These are phyloP conservation scores for Leccinum imitatum DNA, from an alignment of 768 basidiomycete genomes.

Conservation along the genomic window DNA sequence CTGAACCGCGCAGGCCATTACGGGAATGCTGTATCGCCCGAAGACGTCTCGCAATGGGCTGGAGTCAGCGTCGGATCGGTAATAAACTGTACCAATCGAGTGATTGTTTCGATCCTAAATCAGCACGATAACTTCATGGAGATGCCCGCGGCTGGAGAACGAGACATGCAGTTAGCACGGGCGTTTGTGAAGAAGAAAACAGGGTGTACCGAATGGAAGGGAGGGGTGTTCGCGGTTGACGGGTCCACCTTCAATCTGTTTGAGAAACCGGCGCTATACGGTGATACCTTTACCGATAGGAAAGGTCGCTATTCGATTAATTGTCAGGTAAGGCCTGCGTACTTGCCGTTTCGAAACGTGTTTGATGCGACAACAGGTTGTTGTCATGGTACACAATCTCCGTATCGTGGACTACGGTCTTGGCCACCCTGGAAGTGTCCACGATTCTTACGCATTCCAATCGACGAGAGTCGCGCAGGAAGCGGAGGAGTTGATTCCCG, in stretches of 20 bases:
- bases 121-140: not conserved
- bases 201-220: not conserved
- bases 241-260: not conserved
- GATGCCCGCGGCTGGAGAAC: not conserved
- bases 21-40: not conserved
- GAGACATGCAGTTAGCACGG: not conserved
- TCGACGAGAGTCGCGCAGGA: not conserved
- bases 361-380: not conserved
- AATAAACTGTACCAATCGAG: not conserved
- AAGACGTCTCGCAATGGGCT: not conserved
- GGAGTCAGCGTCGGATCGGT: not conserved
- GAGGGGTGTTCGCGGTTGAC: not conserved
- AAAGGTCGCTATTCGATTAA: not conserved
- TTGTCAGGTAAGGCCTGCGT: not conserved
- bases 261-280: not conserved
- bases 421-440: not conserved
- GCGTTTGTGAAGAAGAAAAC: not conserved
- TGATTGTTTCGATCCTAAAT: not conserved
- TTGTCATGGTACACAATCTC: not conserved
- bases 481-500: not conserved
- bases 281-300: not conserved
- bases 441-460: not conserved
- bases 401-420: not conserved
- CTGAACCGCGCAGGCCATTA: not conserved
- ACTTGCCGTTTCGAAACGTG: not conserved